Evolutionary conservation across 441 rosid genomes (phyloP).

Genomic region (Gossypium aridum): DNA sequence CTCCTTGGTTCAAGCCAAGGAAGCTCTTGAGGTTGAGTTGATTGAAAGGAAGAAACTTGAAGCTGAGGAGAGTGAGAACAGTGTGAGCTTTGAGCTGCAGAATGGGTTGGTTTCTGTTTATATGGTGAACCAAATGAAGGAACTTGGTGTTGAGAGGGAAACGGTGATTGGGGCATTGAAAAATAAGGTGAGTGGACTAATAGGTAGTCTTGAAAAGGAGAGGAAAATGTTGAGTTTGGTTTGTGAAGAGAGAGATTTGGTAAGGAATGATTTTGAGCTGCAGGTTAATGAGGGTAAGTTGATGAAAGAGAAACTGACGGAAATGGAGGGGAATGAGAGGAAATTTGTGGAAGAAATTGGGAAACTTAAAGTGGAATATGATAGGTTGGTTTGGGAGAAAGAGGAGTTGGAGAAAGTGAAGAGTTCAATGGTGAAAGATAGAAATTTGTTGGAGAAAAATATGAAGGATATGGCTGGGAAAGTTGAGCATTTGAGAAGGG

Average conservation of each 20-base stretch:
- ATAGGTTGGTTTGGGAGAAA: constrained; percentile 22
- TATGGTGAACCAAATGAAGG: constrained; percentile 30
- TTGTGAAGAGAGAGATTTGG: constrained; percentile 30
- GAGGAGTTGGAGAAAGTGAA: constrained; percentile 16
- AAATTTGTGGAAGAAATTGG: constrained; percentile 22
- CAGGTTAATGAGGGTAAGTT: constrained; percentile 24
- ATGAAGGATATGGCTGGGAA: constrained; percentile 22
- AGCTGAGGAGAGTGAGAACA: constrained; percentile 34
- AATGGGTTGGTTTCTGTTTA: constrained; percentile 27
- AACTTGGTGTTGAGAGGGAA: constrained; percentile 30
- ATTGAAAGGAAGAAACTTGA: constrained; percentile 26
- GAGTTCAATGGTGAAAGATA: constrained; percentile 17
- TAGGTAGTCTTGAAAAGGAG: constrained; percentile 31
- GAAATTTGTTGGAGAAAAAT: constrained; percentile 13
- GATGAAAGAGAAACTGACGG: constrained; percentile 25
- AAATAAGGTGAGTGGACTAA: constrained; percentile 22
- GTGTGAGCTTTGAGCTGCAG: constrained; percentile 38
- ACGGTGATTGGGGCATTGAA: constrained; percentile 29
- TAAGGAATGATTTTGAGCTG: constrained; percentile 21
- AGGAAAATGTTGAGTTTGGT: constrained; percentile 23
- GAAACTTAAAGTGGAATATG: constrained; percentile 18
- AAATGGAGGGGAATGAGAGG: constrained; percentile 29
- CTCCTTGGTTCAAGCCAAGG: constrained; percentile 34
- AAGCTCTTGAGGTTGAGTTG: constrained; percentile 40
- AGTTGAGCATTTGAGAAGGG: constrained; percentile 23